phyloP scores from a whole-genome alignment of 164 flowering plant genomes.

The Aristolochia fimbriata region DNA sequence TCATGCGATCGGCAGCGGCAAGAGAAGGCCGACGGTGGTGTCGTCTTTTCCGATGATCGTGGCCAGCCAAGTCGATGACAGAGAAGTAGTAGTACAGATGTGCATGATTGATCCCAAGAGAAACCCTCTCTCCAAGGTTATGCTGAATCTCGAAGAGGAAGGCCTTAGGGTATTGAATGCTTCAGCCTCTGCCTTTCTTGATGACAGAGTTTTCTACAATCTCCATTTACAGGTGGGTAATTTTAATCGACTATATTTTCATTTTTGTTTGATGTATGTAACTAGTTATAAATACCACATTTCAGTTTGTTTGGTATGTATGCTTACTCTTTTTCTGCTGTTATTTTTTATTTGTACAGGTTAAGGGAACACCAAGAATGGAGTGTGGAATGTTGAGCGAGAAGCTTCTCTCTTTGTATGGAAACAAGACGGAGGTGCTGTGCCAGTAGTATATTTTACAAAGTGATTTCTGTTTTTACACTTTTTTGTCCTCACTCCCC shows the following conservation, averaged over 20 bases:
- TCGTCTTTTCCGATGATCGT: constrained; percentile 18
- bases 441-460: too few relatives aligned
- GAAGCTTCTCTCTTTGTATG: constrained; percentile 20
- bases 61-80: constrained; percentile 22
- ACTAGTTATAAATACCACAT: too few relatives aligned
- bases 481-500: too few relatives aligned
- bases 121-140: constrained; percentile 25
- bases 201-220: constrained; percentile 33
- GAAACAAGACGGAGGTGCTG: constrained; percentile 2
- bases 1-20: not conserved
- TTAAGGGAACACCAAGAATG: constrained; percentile 13
- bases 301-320: too few relatives aligned
- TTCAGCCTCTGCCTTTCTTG: constrained; percentile 32
- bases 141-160: constrained; percentile 37
- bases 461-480: too few relatives aligned
- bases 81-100: constrained; percentile 40
- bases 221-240: constrained; percentile 54
- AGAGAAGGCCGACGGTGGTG: constrained; percentile 1
- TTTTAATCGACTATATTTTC: not conserved
- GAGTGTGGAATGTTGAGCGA: constrained; percentile 29
- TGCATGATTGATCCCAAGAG: constrained; percentile 13
- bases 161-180: constrained; percentile 31
- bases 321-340: not conserved
- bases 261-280: not conserved
- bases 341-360: constrained; percentile 8